These are phyloP conservation scores for Kwoniella heveanensis DNA, from an alignment of 768 basidiomycete species.

Conservation along the genomic window DNA sequence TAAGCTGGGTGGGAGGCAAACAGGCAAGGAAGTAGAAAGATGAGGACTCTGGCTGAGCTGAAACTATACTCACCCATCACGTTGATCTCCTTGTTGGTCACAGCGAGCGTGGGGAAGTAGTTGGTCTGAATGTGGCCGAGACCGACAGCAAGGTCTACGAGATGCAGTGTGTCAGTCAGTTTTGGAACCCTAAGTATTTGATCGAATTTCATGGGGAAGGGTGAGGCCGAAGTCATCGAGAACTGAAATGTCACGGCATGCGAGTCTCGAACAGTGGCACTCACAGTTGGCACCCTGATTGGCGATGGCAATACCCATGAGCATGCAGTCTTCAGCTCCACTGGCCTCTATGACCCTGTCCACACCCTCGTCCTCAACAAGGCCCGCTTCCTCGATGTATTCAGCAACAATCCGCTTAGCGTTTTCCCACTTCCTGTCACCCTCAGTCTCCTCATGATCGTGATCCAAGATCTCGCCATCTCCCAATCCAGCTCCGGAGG, in stretches of 20 bases:
- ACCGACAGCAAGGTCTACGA: conserved; percentile 43
- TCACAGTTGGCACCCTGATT: conserved; percentile 50
- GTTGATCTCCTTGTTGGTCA: conserved; percentile 53
- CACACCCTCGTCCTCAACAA: conserved; percentile 46
- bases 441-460: conserved; percentile 32
- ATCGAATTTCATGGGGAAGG: no score
- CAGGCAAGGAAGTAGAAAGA: no score
- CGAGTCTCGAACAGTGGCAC: no score
- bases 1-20: no score
- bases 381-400: conserved; percentile 34
- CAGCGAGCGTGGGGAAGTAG: conserved; percentile 43
- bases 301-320: conserved; percentile 47
- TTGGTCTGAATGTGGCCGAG: conserved; percentile 47
- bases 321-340: conserved; percentile 42
- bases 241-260: no score
- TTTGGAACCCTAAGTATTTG: no score
- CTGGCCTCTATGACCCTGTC: conserved; percentile 50
- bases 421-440: conserved; percentile 45
- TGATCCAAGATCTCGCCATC: conserved; percentile 34
- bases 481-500: conserved; percentile 29
- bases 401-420: conserved; percentile 36
- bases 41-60: no score
- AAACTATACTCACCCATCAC: conserved; percentile 43
- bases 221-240: no score
- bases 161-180: background rate